phyloP scores from a whole-genome alignment of 768 basidiomycete genomes.

The Boletales sp. region DNA sequence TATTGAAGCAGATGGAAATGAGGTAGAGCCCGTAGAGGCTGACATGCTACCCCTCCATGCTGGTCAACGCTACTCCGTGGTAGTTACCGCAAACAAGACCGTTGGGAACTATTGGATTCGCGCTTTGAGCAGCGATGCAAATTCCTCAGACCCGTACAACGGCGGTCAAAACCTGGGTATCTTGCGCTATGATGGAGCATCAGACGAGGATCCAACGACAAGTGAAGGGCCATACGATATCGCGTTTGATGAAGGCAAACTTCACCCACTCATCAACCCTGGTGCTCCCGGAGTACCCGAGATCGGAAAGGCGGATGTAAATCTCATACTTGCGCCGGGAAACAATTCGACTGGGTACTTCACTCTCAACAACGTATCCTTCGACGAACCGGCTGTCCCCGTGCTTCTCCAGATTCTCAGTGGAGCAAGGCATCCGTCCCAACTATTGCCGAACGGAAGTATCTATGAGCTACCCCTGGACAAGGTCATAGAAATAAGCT shows the following conservation, averaged over 20 bases:
- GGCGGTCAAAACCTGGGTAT: constrained; percentile 46
- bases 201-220: constrained; percentile 36
- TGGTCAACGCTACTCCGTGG: constrained; percentile 39
- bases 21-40: constrained; percentile 37
- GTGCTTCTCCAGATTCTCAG: constrained; percentile 55
- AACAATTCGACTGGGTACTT: constrained; percentile 7
- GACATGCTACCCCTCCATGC: constrained; percentile 30
- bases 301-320: constrained; percentile 38
- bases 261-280: constrained; percentile 32
- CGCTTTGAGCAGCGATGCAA: constrained; percentile 32
- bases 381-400: constrained; percentile 39
- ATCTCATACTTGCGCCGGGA: constrained; percentile 18
- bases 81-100: constrained; percentile 41
- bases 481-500: constrained; percentile 42
- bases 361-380: constrained; percentile 30
- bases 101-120: constrained; percentile 54
- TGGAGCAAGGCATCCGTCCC: constrained; percentile 40
- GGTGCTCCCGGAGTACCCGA: constrained; percentile 34
- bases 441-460: constrained; percentile 45
- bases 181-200: constrained; percentile 44
- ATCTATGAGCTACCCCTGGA: constrained; percentile 42
- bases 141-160: constrained; percentile 25
- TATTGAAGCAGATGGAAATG: constrained; percentile 47
- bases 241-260: constrained; percentile 34
- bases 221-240: constrained; percentile 15